These are phyloP conservation scores for Hymenoscyphus infarciens DNA, from an alignment of 2,329 filamentous ascomycete species.

Conservation along the genomic window DNA sequence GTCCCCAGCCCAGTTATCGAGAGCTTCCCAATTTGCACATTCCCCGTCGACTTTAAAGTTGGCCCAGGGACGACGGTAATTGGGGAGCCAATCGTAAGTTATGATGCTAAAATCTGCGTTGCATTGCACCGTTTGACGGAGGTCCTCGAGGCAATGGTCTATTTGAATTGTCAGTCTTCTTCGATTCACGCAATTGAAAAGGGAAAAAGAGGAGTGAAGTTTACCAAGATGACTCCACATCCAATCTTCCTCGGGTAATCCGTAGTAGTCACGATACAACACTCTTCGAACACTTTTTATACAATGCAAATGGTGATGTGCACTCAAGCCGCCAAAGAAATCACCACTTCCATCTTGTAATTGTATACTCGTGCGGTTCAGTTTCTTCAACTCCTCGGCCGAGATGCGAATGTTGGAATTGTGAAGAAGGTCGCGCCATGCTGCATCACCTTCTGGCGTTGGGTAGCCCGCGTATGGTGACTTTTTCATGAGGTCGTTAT, in stretches of 20 bases:
- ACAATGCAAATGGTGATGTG: slow-evolving; percentile 18
- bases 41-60: slow-evolving; percentile 14
- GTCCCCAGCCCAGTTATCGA: slow-evolving; percentile 8
- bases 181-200: neutral
- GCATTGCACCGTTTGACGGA: slow-evolving; percentile 13
- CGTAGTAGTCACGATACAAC: slow-evolving; percentile 11
- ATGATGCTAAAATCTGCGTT: slow-evolving; percentile 13
- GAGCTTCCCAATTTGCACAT: slow-evolving; percentile 10
- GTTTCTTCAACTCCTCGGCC: slow-evolving; percentile 7
- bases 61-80: slow-evolving; percentile 11
- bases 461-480: slow-evolving; percentile 13
- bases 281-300: slow-evolving; percentile 13
- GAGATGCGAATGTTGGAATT: slow-evolving; percentile 9
- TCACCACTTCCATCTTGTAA: slow-evolving; percentile 14
- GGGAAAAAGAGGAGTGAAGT: neutral
- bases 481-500: slow-evolving; percentile 9
- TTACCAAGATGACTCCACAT: slow-evolving; percentile 14
- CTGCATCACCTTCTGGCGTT: slow-evolving; percentile 9
- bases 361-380: slow-evolving; percentile 8
- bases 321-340: slow-evolving; percentile 15
- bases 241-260: slow-evolving; percentile 6
- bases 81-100: slow-evolving; percentile 14
- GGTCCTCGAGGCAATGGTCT: slow-evolving; percentile 14
- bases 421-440: slow-evolving; percentile 8
- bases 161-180: neutral